Evolutionary conservation across 176 grass and related monocot genomes (phyloP).

Genomic region (Aegilops tauschii): DNA sequence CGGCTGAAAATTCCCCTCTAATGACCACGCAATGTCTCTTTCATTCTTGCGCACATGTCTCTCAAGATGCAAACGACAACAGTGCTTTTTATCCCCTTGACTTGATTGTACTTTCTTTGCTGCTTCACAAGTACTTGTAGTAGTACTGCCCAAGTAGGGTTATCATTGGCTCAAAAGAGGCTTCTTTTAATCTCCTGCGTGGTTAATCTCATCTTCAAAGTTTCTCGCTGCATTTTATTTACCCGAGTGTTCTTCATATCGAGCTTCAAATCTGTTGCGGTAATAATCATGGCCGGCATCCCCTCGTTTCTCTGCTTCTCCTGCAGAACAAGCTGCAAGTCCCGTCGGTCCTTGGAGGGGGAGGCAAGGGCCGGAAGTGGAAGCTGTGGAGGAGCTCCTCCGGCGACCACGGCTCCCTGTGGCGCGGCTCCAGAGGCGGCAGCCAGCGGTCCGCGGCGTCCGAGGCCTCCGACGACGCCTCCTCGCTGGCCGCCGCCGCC

Average conservation of each 20-base stretch:
- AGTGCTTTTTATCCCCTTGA: background rate
- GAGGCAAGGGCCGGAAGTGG: constrained; percentile 70
- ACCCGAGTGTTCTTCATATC: background rate
- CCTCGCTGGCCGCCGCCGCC: constrained; percentile 38
- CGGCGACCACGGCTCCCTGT: constrained; percentile 47
- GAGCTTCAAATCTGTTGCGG: background rate
- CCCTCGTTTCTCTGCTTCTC: background rate
- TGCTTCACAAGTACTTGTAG: background rate
- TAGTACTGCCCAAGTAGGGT: background rate
- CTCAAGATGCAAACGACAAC: background rate
- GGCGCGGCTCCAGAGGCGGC: constrained; percentile 42
- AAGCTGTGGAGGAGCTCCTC: constrained; percentile 83
- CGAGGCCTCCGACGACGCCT: constrained; percentile 65
- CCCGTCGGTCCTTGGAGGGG: constrained; percentile 9
- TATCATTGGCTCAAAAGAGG: background rate
- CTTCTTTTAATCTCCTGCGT: background rate
- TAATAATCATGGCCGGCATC: background rate
- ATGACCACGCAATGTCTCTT: background rate
- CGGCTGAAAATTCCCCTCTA: background rate
- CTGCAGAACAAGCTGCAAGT: constrained; percentile 35
- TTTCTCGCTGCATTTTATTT: background rate
- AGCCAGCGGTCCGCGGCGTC: constrained; percentile 46
- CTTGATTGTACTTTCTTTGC: constrained; percentile 13
- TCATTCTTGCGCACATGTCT: background rate
- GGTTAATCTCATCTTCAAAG: background rate